Percentiles rank a stretch among this genome's conserved stretches.
phyloP scores from a whole-genome alignment of 768 basidiomycete genomes.

The Candolleomyces eurysporus region DNA sequence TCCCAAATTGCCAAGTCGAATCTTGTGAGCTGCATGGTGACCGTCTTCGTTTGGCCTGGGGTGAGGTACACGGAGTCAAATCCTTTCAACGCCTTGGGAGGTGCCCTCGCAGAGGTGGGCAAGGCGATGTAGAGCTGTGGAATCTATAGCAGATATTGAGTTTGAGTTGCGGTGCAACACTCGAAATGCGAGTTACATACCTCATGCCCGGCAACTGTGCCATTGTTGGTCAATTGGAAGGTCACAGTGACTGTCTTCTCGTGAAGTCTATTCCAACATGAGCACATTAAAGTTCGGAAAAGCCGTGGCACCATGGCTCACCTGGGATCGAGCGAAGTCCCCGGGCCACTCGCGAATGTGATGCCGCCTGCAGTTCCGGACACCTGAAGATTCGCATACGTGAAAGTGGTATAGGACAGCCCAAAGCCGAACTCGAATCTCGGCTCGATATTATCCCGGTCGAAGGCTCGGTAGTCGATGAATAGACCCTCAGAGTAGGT shows the following conservation, averaged over 20 bases:
- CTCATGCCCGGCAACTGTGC: slow-evolving; percentile 52
- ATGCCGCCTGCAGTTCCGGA: slow-evolving; percentile 40
- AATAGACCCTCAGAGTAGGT: slow-evolving; percentile 58
- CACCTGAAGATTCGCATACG: slow-evolving; percentile 44
- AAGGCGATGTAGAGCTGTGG: slow-evolving; percentile 55
- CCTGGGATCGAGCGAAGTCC: slow-evolving; percentile 53
- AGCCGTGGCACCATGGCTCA: slow-evolving; percentile 15
- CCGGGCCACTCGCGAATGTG: slow-evolving; percentile 42
- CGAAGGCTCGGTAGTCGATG: slow-evolving; percentile 60
- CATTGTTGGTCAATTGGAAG: slow-evolving; percentile 54
- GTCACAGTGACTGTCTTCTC: slow-evolving; percentile 48
- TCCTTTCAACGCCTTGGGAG: slow-evolving; percentile 53
- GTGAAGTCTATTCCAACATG: slow-evolving; percentile 43
- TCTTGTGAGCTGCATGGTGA: slow-evolving; percentile 47
- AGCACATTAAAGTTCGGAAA: neutral
- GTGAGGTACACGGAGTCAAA: slow-evolving; percentile 50
- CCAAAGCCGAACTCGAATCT: slow-evolving; percentile 52
- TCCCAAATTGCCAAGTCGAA: slow-evolving; percentile 58
- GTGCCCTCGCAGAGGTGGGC: slow-evolving; percentile 44
- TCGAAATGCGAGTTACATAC: slow-evolving; percentile 24
- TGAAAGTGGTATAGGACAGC: slow-evolving; percentile 58
- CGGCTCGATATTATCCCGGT: slow-evolving; percentile 43
- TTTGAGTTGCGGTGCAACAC: neutral
- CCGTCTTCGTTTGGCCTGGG: slow-evolving; percentile 42
- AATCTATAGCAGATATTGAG: slow-evolving; percentile 29